Percentiles rank a stretch among this genome's conserved stretches.
phyloP scores from a whole-genome alignment of 2,329 filamentous ascomycete species.

The Aspergillus calidoustus region DNA sequence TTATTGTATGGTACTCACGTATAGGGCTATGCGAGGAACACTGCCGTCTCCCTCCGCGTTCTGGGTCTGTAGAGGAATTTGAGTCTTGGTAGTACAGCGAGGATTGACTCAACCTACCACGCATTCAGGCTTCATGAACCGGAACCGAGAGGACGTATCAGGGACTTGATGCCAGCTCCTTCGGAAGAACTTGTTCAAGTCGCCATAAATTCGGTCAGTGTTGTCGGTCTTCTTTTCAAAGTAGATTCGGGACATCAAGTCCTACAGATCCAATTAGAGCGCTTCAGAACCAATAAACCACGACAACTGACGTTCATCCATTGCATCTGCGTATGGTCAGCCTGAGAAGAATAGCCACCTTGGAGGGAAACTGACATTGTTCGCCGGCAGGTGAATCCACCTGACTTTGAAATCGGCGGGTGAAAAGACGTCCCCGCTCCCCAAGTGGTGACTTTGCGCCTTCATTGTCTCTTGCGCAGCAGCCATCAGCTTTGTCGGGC shows the following conservation, averaged over 20 bases:
- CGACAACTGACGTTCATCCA: background rate
- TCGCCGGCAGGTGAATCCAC: background rate
- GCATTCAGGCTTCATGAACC: background rate
- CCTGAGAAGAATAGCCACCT: background rate
- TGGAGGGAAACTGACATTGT: background rate
- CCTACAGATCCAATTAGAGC: background rate
- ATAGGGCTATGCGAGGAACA: background rate
- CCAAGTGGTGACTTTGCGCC: background rate
- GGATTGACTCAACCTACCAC: background rate
- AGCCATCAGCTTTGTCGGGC: background rate
- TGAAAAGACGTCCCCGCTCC: background rate
- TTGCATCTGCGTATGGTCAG: background rate
- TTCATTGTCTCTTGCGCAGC: background rate
- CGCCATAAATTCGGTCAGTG: background rate
- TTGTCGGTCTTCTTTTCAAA: background rate
- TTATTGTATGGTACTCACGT: background rate
- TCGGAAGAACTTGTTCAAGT: background rate
- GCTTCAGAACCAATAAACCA: background rate
- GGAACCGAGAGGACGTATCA: background rate
- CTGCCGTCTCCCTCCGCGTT: background rate
- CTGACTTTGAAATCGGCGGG: background rate
- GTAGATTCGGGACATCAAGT: background rate
- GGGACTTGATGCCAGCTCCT: background rate
- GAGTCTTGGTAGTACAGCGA: background rate
- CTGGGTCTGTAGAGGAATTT: background rate